Percentiles rank a stretch among this genome's conserved stretches.
These are phyloP conservation scores for Microsporum ferrugineum DNA, from an alignment of 2,329 filamentous ascomycete species.

Conservation along the genomic window DNA sequence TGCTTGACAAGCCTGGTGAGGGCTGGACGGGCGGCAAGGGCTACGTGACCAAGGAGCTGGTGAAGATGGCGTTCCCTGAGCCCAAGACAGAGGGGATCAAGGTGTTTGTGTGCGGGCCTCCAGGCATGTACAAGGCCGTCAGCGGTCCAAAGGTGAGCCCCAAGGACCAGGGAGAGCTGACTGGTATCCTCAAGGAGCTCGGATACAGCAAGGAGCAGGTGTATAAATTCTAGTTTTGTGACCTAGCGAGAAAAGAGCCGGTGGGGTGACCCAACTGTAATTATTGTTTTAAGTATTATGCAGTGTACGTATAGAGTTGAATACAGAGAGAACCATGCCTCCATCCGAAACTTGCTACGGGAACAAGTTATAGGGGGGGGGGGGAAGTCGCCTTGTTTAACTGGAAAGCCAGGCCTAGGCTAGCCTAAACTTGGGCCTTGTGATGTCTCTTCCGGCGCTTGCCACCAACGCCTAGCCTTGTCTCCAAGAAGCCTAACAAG, in stretches of 20 bases:
- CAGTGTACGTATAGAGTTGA: background rate
- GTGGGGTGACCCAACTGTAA: background rate
- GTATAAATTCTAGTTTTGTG: slow-evolving; percentile 68
- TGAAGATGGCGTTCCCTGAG: slow-evolving; percentile 91
- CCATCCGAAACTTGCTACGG: too few relatives aligned
- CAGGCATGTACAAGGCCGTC: slow-evolving; percentile 84
- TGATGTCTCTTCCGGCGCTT: too few relatives aligned
- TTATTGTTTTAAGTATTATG: background rate
- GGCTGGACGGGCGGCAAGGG: slow-evolving; percentile 65
- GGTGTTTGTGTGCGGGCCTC: slow-evolving; percentile 90
- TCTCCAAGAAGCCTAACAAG: too few relatives aligned
- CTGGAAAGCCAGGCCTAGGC: too few relatives aligned
- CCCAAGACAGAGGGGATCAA: slow-evolving; percentile 88
- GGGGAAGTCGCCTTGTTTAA: too few relatives aligned
- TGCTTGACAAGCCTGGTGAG: slow-evolving; percentile 70
- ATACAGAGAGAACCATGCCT: background rate
- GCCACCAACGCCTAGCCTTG: too few relatives aligned
- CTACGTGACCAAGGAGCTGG: slow-evolving; percentile 74
- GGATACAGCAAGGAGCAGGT: slow-evolving; percentile 83
- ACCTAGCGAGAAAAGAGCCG: slow-evolving; percentile 5
- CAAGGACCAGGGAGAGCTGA: slow-evolving; percentile 85
- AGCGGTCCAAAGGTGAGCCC: slow-evolving; percentile 83
- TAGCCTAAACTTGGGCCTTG: too few relatives aligned
- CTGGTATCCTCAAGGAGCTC: slow-evolving; percentile 68
- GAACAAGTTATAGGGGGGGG: too few relatives aligned